Conservation (phyloP, 306 rosid species). For the Lathyrus aphaca region DNA sequence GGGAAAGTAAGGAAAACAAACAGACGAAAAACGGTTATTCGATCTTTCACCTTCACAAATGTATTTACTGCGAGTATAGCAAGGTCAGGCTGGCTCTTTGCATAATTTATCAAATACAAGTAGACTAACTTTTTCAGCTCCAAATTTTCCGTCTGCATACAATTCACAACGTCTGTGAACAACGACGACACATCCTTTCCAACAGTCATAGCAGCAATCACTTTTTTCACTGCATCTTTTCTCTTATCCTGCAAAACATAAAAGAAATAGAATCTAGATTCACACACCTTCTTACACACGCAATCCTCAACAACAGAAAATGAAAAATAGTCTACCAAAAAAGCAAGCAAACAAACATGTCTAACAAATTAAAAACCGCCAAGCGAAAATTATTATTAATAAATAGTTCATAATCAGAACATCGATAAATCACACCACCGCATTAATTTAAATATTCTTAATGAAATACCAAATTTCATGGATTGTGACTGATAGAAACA, state of each 20-base stretch:
- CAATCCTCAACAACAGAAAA: slow-evolving; percentile 8
- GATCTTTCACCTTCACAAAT: slow-evolving; percentile 84
- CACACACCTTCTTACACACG: slow-evolving; percentile 23
- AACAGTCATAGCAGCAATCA: slow-evolving; percentile 99
- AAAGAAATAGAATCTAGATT: slow-evolving; percentile 10
- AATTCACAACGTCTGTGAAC: slow-evolving; percentile 95
- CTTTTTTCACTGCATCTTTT: slow-evolving; percentile 99
- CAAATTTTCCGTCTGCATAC: slow-evolving; percentile 99
- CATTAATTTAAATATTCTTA: slow-evolving; percentile 5
- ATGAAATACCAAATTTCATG: not conserved
- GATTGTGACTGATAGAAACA: not conserved
- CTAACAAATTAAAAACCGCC: not conserved
- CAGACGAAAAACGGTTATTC: slow-evolving; percentile 19
- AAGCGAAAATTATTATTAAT: not conserved
- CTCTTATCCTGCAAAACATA: slow-evolving; percentile 78
- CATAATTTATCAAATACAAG: slow-evolving; percentile 92
- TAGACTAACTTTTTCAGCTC: slow-evolving; percentile 97
- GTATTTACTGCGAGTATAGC: slow-evolving; percentile 98
- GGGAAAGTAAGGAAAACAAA: slow-evolving; percentile 14
- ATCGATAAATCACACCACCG: slow-evolving; percentile 8
- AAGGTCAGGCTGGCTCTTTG: slow-evolving; percentile 98
- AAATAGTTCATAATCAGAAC: slow-evolving; percentile 17
- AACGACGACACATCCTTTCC: slow-evolving; percentile 98
- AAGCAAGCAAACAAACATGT: slow-evolving; percentile 20
- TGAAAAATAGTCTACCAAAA: not conserved